Conservation (phyloP, 176 grass and related monocot species). For the Ensete glaucum region DNA sequence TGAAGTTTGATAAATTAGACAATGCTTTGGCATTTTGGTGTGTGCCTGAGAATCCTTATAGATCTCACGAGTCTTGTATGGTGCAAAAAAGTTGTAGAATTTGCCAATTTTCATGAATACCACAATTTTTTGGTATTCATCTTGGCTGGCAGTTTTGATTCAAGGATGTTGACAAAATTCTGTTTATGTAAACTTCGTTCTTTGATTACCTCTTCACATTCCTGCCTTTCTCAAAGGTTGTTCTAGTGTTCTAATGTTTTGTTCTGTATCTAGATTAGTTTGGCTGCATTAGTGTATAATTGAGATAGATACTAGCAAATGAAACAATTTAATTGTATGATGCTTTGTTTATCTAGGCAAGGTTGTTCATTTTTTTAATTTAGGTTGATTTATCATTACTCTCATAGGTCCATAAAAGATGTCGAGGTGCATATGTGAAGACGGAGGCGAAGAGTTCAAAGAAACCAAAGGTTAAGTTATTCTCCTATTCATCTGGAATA, state of each 20-base stretch:
- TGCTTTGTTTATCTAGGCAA: not conserved
- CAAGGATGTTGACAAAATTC: not conserved
- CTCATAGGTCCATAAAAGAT: constrained; percentile 34
- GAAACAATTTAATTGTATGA: not conserved
- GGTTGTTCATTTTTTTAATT: not conserved
- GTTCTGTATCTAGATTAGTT: not conserved
- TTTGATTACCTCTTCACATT: not conserved
- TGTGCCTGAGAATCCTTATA: not conserved
- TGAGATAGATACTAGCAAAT: not conserved
- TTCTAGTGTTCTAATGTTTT: not conserved
- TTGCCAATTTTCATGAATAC: not conserved
- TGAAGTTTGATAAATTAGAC: not conserved
- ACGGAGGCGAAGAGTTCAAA: constrained; percentile 31
- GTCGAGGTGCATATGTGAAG: constrained; percentile 3
- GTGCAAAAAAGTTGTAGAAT: not conserved
- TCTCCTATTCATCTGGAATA: constrained; percentile 1
- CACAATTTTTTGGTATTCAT: not conserved
- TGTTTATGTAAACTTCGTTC: not conserved
- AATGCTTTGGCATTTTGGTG: not conserved
- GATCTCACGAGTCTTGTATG: not conserved
- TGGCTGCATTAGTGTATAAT: not conserved
- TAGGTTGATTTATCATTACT: not conserved
- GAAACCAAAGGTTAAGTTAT: constrained; percentile 32
- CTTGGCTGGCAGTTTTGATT: not conserved
- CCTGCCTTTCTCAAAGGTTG: not conserved